A percentile compares a stretch with the other conserved stretches of the same genome.
Conservation (phyloP, 495 filamentous ascomycete species). For the Rostrohypoxylon terebratum region DNA sequence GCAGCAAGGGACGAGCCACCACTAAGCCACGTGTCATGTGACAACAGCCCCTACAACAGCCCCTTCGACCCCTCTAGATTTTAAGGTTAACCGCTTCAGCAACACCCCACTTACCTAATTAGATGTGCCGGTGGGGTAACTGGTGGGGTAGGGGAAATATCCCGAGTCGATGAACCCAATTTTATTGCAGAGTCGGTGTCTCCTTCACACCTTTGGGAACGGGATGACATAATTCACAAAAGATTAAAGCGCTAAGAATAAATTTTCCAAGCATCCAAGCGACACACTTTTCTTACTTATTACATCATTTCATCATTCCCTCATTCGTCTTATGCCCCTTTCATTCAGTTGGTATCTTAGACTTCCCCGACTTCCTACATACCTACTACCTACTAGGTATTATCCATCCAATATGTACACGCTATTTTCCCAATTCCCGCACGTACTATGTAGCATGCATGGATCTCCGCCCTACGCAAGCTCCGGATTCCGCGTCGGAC, state of each 20-base stretch:
- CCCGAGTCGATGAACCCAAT: background rate
- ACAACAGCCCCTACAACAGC: background rate
- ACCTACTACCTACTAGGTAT: too few relatives aligned
- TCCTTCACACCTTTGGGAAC: background rate
- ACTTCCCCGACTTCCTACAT: too few relatives aligned
- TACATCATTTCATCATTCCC: background rate
- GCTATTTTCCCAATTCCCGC: background rate
- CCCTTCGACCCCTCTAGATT: background rate
- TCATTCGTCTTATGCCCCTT: background rate
- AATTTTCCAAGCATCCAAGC: background rate
- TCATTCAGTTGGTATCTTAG: too few relatives aligned
- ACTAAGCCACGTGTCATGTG: slow-evolving; percentile 11
- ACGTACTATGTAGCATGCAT: too few relatives aligned
- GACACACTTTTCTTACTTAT: background rate
- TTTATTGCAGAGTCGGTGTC: background rate
- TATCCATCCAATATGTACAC: slow-evolving; percentile 32
- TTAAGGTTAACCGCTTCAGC: background rate
- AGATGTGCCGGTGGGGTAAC: background rate
- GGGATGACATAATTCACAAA: background rate
- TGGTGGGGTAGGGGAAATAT: background rate
- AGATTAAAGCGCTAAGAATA: background rate
- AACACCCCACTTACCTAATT: background rate
- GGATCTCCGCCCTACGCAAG: slow-evolving; percentile 16
- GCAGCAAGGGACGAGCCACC: background rate
- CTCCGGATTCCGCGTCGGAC: slow-evolving; percentile 45